Evolutionary conservation across 768 basidiomycete genomes (phyloP).

Genomic region (Butyriboletus loyo): DNA sequence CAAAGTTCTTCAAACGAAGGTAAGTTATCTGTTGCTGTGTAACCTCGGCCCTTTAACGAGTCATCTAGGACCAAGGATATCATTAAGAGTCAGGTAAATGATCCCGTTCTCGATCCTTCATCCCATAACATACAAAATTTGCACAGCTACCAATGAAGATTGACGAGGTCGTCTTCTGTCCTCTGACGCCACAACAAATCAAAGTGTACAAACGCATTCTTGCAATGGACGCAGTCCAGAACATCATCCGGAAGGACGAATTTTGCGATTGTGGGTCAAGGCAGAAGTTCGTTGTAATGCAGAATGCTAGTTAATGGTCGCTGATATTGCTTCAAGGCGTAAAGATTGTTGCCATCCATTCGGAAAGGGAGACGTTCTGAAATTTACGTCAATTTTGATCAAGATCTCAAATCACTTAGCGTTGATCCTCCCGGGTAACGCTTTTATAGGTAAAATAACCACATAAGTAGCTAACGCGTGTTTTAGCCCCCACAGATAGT

Average conservation of each 20-base stretch:
- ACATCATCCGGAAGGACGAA: constrained; percentile 68
- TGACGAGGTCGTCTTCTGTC: constrained; percentile 93
- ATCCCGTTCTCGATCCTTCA: neutral
- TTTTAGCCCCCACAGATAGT: constrained; percentile 62
- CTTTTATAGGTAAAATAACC: neutral
- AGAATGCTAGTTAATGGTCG: neutral
- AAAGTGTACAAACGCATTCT: constrained; percentile 72
- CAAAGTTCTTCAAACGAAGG: constrained; percentile 82
- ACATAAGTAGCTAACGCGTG: neutral
- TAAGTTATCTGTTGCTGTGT: constrained; percentile 21
- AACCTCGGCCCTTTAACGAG: neutral
- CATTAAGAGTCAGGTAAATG: constrained; percentile 59
- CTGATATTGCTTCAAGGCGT: constrained; percentile 40
- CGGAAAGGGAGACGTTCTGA: constrained; percentile 57
- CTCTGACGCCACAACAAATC: constrained; percentile 69
- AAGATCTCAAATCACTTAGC: constrained; percentile 88
- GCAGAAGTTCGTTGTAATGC: constrained; percentile 43
- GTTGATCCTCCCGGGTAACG: constrained; percentile 75
- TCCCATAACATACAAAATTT: neutral
- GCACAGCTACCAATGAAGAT: constrained; percentile 78
- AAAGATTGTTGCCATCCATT: constrained; percentile 55
- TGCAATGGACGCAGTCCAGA: constrained; percentile 60
- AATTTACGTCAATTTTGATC: constrained; percentile 77
- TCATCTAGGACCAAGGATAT: constrained; percentile 67
- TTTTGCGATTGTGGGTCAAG: constrained; percentile 67